Evolutionary conservation across 257 asterid species (phyloP).

Genomic region (Solanum pinnatisectum): DNA sequence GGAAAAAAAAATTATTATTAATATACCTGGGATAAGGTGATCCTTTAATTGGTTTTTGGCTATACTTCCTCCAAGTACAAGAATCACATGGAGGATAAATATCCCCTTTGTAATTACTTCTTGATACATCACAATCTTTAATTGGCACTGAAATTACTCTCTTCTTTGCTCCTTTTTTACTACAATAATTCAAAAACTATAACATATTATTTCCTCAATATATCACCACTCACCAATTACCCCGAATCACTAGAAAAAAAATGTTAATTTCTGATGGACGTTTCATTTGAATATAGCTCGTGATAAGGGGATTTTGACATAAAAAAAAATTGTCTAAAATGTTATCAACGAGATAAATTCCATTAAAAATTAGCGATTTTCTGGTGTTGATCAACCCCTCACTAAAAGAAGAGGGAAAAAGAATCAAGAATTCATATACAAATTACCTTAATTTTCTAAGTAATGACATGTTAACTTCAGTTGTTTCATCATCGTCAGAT

Average conservation of each 20-base stretch:
- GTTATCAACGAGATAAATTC: not conserved
- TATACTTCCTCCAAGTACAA: conserved; percentile 87
- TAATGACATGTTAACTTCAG: conserved; percentile 28
- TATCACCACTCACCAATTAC: not conserved
- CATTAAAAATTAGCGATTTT: not conserved
- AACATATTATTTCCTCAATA: not conserved
- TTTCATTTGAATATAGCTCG: not conserved
- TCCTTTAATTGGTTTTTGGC: conserved; percentile 76
- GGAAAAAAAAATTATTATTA: not conserved
- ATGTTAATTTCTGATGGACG: not conserved
- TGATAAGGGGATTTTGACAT: not conserved
- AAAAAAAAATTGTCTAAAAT: accelerated
- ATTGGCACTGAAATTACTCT: conserved; percentile 50
- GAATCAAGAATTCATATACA: not conserved
- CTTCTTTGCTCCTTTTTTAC: conserved; percentile 43
- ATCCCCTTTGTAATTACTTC: conserved; percentile 41
- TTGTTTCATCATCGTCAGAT: conserved; percentile 45
- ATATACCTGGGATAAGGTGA: conserved; percentile 62
- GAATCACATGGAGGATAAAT: conserved; percentile 78
- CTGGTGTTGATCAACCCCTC: not conserved
- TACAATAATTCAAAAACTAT: not conserved
- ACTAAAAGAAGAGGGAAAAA: not conserved
- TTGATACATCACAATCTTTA: conserved; percentile 34
- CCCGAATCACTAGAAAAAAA: too few relatives aligned
- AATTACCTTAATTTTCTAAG: conserved; percentile 50